These are phyloP conservation scores for Suillus cothurnatus DNA, from an alignment of 768 basidiomycete species.

Conservation along the genomic window DNA sequence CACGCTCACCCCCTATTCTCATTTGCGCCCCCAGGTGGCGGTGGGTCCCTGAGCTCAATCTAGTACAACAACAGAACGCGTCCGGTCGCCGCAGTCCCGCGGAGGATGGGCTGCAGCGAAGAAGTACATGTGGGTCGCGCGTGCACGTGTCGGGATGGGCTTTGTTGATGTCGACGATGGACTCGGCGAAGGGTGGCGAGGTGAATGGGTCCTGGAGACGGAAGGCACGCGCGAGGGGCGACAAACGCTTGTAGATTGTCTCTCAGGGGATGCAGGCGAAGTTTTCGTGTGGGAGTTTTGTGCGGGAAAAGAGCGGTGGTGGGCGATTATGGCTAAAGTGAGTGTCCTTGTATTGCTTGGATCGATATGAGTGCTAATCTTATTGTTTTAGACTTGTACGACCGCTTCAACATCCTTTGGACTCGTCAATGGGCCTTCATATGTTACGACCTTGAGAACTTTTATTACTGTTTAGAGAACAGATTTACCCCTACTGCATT, in stretches of 20 bases:
- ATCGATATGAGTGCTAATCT: background rate
- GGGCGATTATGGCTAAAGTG: constrained; percentile 69
- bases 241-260: constrained; percentile 55
- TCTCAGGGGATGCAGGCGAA: constrained; percentile 40
- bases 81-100: constrained; percentile 63
- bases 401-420: background rate
- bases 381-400: background rate
- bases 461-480: background rate
- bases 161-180: constrained; percentile 38
- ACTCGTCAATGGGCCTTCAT: background rate
- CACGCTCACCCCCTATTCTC: constrained; percentile 25
- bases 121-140: constrained; percentile 68
- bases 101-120: constrained; percentile 60
- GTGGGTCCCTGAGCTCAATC: constrained; percentile 49
- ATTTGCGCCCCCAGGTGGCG: constrained; percentile 31
- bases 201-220: constrained; percentile 80
- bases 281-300: constrained; percentile 52
- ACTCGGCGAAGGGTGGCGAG: constrained; percentile 70
- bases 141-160: constrained; percentile 41
- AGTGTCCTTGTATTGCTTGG: constrained; percentile 18
- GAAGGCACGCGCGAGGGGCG: constrained; percentile 74
- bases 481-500: background rate
- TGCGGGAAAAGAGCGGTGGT: constrained; percentile 60
- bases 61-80: constrained; percentile 41
- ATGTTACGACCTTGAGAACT: constrained; percentile 5